Evolutionary conservation across 225 moss, liverwort and hornwort genomes (phyloP).

Genomic region (Marchantia paleacea): DNA sequence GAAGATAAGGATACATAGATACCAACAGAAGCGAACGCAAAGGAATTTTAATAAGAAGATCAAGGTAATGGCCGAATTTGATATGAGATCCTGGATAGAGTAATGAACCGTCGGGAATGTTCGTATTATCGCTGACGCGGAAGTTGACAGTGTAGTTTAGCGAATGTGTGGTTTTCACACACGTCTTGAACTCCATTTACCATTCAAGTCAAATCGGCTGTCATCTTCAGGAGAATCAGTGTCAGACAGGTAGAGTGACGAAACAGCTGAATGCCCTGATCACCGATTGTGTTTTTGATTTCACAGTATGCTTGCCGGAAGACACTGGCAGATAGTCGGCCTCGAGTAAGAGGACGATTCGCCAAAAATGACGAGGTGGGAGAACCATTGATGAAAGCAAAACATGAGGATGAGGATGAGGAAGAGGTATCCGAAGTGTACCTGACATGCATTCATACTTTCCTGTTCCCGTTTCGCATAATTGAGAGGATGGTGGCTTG

Average conservation of each 20-base stretch:
- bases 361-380: slow-evolving; percentile 94
- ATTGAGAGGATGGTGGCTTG: too few species aligned
- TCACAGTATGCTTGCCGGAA: slow-evolving; percentile 94
- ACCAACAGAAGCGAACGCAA: slow-evolving; percentile 92
- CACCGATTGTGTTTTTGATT: not conserved
- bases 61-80: slow-evolving; percentile 47
- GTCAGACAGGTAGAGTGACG: too few species aligned
- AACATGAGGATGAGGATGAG: slow-evolving; percentile 88
- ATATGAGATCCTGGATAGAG: too few species aligned
- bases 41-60: slow-evolving; percentile 99
- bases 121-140: not conserved
- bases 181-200: too few species aligned
- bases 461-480: not conserved
- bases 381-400: slow-evolving; percentile 49
- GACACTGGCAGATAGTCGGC: slow-evolving; percentile 94
- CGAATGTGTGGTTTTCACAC: too few species aligned
- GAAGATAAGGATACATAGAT: slow-evolving; percentile 90
- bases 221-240: too few species aligned
- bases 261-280: not conserved
- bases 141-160: not conserved
- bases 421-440: slow-evolving; percentile 63
- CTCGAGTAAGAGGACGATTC: slow-evolving; percentile 92
- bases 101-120: not conserved
- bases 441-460: not conserved
- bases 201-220: too few species aligned